Base-by-base conservation (phyloP, 106 monocot species). In the Acanthochlamys bracteata region DNA sequence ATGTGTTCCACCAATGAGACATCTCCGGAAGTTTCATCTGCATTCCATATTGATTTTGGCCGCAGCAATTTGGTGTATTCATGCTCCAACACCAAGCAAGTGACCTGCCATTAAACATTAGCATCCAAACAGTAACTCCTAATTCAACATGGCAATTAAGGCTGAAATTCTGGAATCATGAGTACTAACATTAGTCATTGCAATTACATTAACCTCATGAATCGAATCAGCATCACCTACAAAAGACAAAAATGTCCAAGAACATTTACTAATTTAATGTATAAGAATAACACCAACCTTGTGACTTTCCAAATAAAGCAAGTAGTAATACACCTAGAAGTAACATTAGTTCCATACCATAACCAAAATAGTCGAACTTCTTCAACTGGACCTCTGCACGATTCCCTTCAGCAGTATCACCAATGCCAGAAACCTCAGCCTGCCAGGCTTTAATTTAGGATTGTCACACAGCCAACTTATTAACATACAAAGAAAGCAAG, bases 11-110 rank as follows among this genome's bases (percentile, higher is more conserved):
- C 79, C n/a, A 87, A 25, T 10, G 87, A 84, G 24, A 71, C 77
- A 43, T 70, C 66, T 54, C 79, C 71, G 63, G 77, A 70, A 66
- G 72, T 74, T 68, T 77, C 87, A 59, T 87, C 90, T 27, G 90
- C 86, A 87, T 87, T 87, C 95, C 95, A 95, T 41, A 95, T 95
- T 27, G 86, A 90, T 67, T 79, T 90, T 52, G 95, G 84, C 68
- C 84, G 82, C 68, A 95, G 63, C 63, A 90, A 73, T 54, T 76
- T 60, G 55, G 55, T 78, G 53, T 87, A 64, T 64, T 56, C 69
- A 80, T 84, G 71, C 49, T 63, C 74, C 68, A 95, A 75, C 24
- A 90, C 75, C 33, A 95, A 71, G 75, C 94, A 95, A 22, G 83
- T 90, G 22, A 90, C 54, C 94, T 95, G 94, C 42, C 22, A 76